A percentile compares a stretch with the other conserved stretches of the same genome.
These are phyloP conservation scores for Wickerhamomyces pijperi DNA, from an alignment of 805 yeast genomes.

Conservation along the genomic window DNA sequence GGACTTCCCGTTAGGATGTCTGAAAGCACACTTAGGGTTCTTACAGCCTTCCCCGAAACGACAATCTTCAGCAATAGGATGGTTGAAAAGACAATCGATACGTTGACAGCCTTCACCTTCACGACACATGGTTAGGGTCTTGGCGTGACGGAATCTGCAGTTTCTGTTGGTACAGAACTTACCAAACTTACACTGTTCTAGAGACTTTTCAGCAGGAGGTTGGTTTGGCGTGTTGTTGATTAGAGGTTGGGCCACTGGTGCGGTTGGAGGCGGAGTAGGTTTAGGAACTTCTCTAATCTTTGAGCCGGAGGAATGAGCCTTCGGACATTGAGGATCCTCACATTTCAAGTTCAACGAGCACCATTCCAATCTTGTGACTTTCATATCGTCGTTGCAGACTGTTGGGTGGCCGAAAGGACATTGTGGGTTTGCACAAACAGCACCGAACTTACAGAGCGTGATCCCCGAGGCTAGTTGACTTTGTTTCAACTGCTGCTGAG, in stretches of 20 bases:
- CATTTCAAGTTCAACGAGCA: slow-evolving; percentile 65
- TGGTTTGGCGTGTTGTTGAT: neutral
- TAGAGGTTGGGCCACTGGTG: slow-evolving; percentile 5
- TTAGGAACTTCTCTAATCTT: slow-evolving; percentile 25
- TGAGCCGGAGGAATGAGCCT: slow-evolving; percentile 77
- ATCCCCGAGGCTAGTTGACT: slow-evolving; percentile 32
- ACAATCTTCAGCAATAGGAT: slow-evolving; percentile 72
- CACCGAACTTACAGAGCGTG: slow-evolving; percentile 67
- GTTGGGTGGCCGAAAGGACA: slow-evolving; percentile 93
- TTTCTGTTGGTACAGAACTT: slow-evolving; percentile 61
- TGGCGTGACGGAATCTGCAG: slow-evolving; percentile 82
- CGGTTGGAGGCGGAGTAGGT: slow-evolving; percentile 13
- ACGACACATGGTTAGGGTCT: slow-evolving; percentile 63
- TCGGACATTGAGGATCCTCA: slow-evolving; percentile 46
- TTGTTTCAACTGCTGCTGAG: slow-evolving; percentile 19
- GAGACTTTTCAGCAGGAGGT: slow-evolving; percentile 31
- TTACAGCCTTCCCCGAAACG: slow-evolving; percentile 70
- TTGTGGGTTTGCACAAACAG: slow-evolving; percentile 59
- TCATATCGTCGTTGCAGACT: slow-evolving; percentile 67
- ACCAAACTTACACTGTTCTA: slow-evolving; percentile 81
- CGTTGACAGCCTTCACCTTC: slow-evolving; percentile 72
- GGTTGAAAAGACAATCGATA: slow-evolving; percentile 72
- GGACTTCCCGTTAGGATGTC: slow-evolving; percentile 78
- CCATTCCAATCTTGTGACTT: slow-evolving; percentile 61
- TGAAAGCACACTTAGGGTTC: slow-evolving; percentile 59